A percentile compares a stretch with the other conserved stretches of the same genome.
Conservation (phyloP, 176 grass and related monocot genomes). For the Aegilops longissima region DNA sequence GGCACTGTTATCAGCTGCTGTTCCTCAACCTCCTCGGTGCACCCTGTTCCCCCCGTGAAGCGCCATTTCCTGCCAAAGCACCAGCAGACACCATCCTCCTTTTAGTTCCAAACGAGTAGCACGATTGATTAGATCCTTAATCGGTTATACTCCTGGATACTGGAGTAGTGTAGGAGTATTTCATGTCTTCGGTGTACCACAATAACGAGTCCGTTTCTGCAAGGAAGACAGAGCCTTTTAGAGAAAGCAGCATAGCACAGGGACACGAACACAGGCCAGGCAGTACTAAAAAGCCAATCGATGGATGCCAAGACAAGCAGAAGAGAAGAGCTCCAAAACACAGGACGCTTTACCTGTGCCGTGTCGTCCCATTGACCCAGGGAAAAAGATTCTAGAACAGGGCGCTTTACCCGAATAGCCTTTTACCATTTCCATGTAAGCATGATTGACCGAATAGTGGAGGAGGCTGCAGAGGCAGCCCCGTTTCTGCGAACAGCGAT, state of each 20-base stretch:
- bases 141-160: not conserved
- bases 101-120: no score
- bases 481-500: not conserved
- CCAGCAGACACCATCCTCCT: not conserved
- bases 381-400: constrained; percentile 28
- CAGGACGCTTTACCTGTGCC: no score
- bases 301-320: constrained; percentile 11
- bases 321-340: not conserved
- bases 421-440: constrained; percentile 50
- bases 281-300: not conserved
- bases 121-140: no score
- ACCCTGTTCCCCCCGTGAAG: constrained; percentile 50
- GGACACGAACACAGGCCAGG: not conserved
- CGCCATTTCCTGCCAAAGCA: constrained; percentile 23
- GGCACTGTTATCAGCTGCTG: constrained; percentile 30
- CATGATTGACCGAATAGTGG: constrained; percentile 38
- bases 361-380: constrained; percentile 30
- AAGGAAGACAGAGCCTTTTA: not conserved
- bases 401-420: constrained; percentile 16
- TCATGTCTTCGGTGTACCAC: not conserved
- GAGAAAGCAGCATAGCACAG: not conserved
- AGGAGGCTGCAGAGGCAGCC: not conserved
- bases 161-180: not conserved
- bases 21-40: constrained; percentile 2
- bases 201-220: not conserved